Evolutionary conservation across 2,329 filamentous ascomycete species (phyloP), one percentile per base, ranked within the genome.

Genomic region (Myriosclerotinia scirpicola): DNA sequence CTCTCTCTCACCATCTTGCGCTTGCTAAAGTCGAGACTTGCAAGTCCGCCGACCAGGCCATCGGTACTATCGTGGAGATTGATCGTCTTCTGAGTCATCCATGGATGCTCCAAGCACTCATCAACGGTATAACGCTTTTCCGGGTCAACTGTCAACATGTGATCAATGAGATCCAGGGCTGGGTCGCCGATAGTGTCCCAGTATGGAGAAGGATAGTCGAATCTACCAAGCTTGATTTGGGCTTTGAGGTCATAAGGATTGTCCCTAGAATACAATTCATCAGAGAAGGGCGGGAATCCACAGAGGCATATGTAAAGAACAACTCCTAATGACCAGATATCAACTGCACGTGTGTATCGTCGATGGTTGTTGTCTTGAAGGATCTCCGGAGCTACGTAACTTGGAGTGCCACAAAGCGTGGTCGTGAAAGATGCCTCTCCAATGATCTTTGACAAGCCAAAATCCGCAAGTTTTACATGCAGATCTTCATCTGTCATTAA

Each of bases 391-490:
- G 96, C 95, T 68, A 98, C 94, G 76, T 99, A 97, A 78, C 91
- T 95, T 7, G 94, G 95, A n/a, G 95, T 99, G 70, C 95, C 95
- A 77, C 95, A 95, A 70, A 99, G 81, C 0, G 95, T 98, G 0
- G 93, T 97, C 1, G 95, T 98, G 76, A 99, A 99, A 0, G 94
- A 97, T 76, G 97, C 93, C 77, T 99, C 95, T 69, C 96, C 96
- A 71, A 99, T 97, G 71, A 99, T 98, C 80, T 99, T 99, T 53
- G 95, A 94, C 48, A 99, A 84, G 55, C 95, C 95, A 78, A 99
- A 99, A 78, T 99, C 95, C 26, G 93, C 95, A 69, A 99, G 81
- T 79, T 99, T 99, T 70, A 97, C 89, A 67, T 89, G 88, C 38
- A 97, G 80, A 44, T 95, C 84, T 74, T 92, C 92, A 78, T 97